Base-by-base conservation (phyloP, 768 basidiomycete genomes). In the Lentinula boryana region DNA sequence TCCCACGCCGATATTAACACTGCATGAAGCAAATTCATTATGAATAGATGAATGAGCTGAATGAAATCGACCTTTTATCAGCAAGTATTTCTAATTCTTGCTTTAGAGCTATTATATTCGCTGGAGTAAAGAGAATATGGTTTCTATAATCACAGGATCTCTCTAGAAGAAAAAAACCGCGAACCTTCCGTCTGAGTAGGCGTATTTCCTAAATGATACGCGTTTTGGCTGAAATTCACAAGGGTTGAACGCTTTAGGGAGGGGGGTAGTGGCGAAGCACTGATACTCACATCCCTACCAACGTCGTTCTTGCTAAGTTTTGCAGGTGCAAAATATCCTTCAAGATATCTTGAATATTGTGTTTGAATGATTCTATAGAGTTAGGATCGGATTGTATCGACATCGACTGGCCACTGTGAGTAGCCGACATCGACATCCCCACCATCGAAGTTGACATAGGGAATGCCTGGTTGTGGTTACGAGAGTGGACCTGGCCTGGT, bases 201-300 rank as follows among this genome's bases (percentile, higher is more conserved):
- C 13, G 44, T 48, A 44, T 32, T 58, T 21, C 57, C 57, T 27
- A 44, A 44, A 50, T 58, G 57, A 36, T 58, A 58, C n/a, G 57
- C 57, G 21, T 58, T 58, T 27, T 58, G 57, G 12, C 57, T 58
- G n/a, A 10, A 43, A n/a, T 38, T 38, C 21, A 13, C 3, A 32
- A 21, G 27, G 27, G 18, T 46, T 21, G 21, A 5, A 15, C 10
- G 15, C 15, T 16, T 5, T 9, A 1, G 16, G 9, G 16, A 35
- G 13, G 16, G n/a, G 23, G 15, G 8, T 9, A 13, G 2, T 18
- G 15, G 10, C 2, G 33, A 31, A 23, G 32, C 5, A 13, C n/a
- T 10, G 15, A 18, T 10, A 49, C 57, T 27, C 18, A 58, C 57
- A 58, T 58, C 32, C 44, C 57, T 7, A 21, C 3, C 10, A 58